A percentile compares a stretch with the other conserved stretches of the same genome.
These are phyloP conservation scores for Kuraishia cidri DNA, from an alignment of 805 yeast species.

Conservation along the genomic window DNA sequence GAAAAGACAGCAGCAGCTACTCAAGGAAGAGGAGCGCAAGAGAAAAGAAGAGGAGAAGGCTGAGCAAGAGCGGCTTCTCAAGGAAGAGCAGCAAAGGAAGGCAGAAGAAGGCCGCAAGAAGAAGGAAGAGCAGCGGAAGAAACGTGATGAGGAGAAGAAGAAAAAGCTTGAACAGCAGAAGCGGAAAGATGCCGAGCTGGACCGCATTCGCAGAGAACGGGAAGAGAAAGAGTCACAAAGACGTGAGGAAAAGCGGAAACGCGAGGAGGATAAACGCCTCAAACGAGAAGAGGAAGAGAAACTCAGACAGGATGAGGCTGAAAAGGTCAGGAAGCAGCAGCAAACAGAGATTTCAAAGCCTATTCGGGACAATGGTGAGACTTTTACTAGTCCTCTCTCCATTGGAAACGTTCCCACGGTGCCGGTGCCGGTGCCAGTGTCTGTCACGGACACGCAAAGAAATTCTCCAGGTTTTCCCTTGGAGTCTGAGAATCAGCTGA, in stretches of 20 bases:
- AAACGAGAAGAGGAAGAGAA: slow-evolving; percentile 27
- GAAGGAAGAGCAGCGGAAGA: slow-evolving; percentile 31
- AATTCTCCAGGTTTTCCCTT: too few species aligned
- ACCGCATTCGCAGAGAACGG: slow-evolving; percentile 23
- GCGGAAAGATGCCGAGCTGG: slow-evolving; percentile 18
- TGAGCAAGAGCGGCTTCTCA: slow-evolving; percentile 30
- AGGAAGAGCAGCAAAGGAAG: slow-evolving; percentile 30
- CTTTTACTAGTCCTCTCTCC: too few species aligned
- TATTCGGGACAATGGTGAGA: too few species aligned
- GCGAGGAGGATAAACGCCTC: slow-evolving; percentile 16
- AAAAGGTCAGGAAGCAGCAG: slow-evolving; percentile 22
- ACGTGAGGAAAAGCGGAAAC: slow-evolving; percentile 11
- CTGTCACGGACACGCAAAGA: too few species aligned
- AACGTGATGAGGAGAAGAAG: slow-evolving; percentile 28
- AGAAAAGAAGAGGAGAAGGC: slow-evolving; percentile 46
- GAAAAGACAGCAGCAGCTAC: slow-evolving; percentile 51
- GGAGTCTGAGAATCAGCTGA: too few species aligned
- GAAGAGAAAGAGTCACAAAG: slow-evolving; percentile 24
- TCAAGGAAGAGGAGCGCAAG: slow-evolving; percentile 52
- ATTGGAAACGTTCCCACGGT: too few species aligned
- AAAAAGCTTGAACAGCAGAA: slow-evolving; percentile 31
- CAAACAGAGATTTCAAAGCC: too few species aligned
- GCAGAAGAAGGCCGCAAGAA: slow-evolving; percentile 38
- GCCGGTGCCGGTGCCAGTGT: too few species aligned
- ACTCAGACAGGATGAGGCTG: slow-evolving; percentile 20